Base-by-base conservation (phyloP, 1,139 yeast species). In the Yamadazyma aaseri region DNA sequence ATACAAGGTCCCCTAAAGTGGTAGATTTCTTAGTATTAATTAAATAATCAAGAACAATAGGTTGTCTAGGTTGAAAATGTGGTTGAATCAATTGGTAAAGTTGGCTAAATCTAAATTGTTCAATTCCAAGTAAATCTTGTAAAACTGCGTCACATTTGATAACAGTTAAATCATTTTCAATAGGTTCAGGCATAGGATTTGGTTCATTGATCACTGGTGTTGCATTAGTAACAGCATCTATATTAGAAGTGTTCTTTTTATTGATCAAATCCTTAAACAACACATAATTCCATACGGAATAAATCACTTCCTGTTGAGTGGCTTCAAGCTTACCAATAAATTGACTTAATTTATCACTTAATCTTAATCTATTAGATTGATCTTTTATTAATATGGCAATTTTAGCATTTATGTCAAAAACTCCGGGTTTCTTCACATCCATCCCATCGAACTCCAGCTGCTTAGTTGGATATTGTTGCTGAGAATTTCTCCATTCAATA, bases 251-350 rank as follows among this genome's bases (percentile, higher is more conserved):
- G 24, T 56, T 63, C 13, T 56, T 51, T 36, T 56, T 62, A 50
- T 76, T 86, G 44, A 69, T 73, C 45, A 87, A 66, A 43, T 81
- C 78, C 52, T 85, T 85, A 59, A 76, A 76, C 50, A 85, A 81
- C 34, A 86, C 83, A 56, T 92, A 92, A 58, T 86, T 92, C 90
- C 97, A 92, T 34, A 92, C 65, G 17, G 81, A 78, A 48, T 81
- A 86, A 17, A 92, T 79, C 26, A 94, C 83, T 38, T 86, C 96
- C 39, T 92, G 92, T 55, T 89, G 89, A 5, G 95, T 81, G 28
- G 86, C 81, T 55, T 86, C 95, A 24, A 71, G 66, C 33, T 79
- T 72, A 10, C 97, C 97, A 16, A 86, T 65, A 32, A 92, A 69
- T 29, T 75, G 73, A 3, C 90, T 69, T 59, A 92, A 71, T 22